Evolutionary conservation across 2,329 filamentous ascomycete species (phyloP).

Genomic region (Tetracladium maxilliforme): DNA sequence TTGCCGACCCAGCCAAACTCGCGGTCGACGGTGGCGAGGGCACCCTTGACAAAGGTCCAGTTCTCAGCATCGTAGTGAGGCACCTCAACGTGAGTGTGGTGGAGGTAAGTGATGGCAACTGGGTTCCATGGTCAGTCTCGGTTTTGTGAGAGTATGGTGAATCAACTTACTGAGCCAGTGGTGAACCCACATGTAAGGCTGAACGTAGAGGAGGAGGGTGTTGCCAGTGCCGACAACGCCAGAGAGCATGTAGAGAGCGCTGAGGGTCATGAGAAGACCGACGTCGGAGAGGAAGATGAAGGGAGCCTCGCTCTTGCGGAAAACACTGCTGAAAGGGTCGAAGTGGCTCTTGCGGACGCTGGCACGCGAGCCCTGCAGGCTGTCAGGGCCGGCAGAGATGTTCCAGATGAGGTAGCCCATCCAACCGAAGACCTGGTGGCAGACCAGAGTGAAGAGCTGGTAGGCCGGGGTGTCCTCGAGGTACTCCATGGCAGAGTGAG

Average conservation of each 20-base stretch:
- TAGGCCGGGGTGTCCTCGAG: slow-evolving; percentile 50
- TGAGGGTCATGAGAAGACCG: slow-evolving; percentile 36
- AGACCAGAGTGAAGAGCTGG: slow-evolving; percentile 35
- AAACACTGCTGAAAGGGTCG: slow-evolving; percentile 44
- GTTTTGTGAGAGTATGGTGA: not conserved
- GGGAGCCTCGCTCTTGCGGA: slow-evolving; percentile 38
- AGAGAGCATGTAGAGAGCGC: slow-evolving; percentile 33
- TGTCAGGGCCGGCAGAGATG: slow-evolving; percentile 29
- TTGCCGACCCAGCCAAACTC: slow-evolving; percentile 49
- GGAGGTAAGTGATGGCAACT: slow-evolving; percentile 64
- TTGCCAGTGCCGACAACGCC: slow-evolving; percentile 39
- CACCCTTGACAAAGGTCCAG: slow-evolving; percentile 49
- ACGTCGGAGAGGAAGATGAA: slow-evolving; percentile 45
- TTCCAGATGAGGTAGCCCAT: slow-evolving; percentile 49
- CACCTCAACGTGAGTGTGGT: slow-evolving; percentile 47
- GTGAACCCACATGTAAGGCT: slow-evolving; percentile 57
- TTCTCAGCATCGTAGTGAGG: slow-evolving; percentile 41
- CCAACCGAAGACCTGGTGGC: slow-evolving; percentile 52
- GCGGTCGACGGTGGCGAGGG: slow-evolving; percentile 47
- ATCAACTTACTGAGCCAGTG: slow-evolving; percentile 46
- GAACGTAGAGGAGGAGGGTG: slow-evolving; percentile 41
- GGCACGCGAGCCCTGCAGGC: slow-evolving; percentile 21
- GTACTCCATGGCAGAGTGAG: slow-evolving; percentile 36
- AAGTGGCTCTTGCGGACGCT: slow-evolving; percentile 34
- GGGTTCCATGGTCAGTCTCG: slow-evolving; percentile 7